These are phyloP conservation scores for Trichosanthes cucumerina DNA, from an alignment of 306 rosid species.

Conservation along the genomic window DNA sequence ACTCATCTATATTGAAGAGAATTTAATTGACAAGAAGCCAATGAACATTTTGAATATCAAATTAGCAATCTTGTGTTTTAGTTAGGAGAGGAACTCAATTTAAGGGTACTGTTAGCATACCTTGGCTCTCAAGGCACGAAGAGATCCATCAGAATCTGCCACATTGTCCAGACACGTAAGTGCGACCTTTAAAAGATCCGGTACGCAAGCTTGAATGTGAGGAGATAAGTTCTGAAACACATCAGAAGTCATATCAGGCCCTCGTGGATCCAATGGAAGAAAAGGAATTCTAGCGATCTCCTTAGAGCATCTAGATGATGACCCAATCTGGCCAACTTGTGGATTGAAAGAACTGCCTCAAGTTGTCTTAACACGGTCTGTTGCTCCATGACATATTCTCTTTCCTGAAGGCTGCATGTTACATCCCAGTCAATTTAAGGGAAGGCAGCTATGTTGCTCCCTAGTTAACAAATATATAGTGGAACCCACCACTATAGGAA, in stretches of 20 bases:
- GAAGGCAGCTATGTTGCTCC: not conserved
- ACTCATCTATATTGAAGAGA: not conserved
- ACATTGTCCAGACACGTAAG: conserved; percentile 83
- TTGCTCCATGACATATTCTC: conserved; percentile 72
- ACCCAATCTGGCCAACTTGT: conserved; percentile 79
- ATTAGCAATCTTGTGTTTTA: not conserved
- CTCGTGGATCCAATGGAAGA: conserved; percentile 85
- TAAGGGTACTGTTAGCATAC: conserved; percentile 18
- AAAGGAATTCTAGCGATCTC: conserved; percentile 88
- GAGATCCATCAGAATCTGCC: conserved; percentile 78
- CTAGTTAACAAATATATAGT: not conserved
- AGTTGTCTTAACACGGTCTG: conserved; percentile 88
- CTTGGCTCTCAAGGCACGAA: conserved; percentile 92
- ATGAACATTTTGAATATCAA: not conserved
- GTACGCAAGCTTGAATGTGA: conserved; percentile 88
- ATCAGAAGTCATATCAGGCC: conserved; percentile 50
- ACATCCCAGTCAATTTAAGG: not conserved
- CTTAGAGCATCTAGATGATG: conserved; percentile 64
- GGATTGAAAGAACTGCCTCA: conserved; percentile 73
- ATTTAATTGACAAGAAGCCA: not conserved
- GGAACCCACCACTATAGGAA: not conserved
- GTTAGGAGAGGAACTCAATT: not conserved
- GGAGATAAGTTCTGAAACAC: conserved; percentile 69
- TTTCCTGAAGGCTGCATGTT: conserved; percentile 73
- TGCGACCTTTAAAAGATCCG: conserved; percentile 81